Evolutionary conservation across 2,329 filamentous ascomycete genomes (phyloP), one percentile per base, ranked within the genome.

Genomic region (Basipetospora sp.): DNA sequence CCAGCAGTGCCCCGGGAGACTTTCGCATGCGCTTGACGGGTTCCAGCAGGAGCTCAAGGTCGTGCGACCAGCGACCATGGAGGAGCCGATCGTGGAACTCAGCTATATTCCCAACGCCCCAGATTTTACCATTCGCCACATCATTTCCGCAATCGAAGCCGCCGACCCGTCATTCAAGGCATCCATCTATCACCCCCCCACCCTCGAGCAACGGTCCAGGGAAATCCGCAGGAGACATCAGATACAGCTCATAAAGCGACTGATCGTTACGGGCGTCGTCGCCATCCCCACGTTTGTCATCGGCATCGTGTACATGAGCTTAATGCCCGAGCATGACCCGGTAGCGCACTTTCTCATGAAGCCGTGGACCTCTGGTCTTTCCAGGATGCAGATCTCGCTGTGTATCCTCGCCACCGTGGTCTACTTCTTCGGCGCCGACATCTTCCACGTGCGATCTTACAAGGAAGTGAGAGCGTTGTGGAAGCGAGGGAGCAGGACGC

Each of bases 281-380:
- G 77, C 80, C 15, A 77, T 94, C 31, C 87, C 88, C 2, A 84
- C 83, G 0, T 87, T 94, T 47, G 54, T 93, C 36, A 75, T 94
- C 28, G 87, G 88, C 3, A 83, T 94, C 38, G 76, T 93, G 2
- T 93, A 84, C 59, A 94, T 94, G 87, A 84, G 72, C 43, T 65
- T 94, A 1, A 68, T 94, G 0, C 63, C 77, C 0, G 54, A 65
- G 3, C 56, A 64, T 2, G 69, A 86, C 46, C 45, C 56, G 0
- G 65, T 66, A 10, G 74, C 76, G 40, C 62, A 64, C 43, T 84
- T 73, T 47, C 59, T 92, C 31, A 86, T 85, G 71, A 53, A 67
- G 43, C 73, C 76, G 0, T 78, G 84, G 63, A 71, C 68, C 45
- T 74, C 71, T 3, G 83, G 84, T 1, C 76, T 87, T 38, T 83